Evolutionary conservation across 148 eudicot species (phyloP).

Genomic region (Diospyros lotus): DNA sequence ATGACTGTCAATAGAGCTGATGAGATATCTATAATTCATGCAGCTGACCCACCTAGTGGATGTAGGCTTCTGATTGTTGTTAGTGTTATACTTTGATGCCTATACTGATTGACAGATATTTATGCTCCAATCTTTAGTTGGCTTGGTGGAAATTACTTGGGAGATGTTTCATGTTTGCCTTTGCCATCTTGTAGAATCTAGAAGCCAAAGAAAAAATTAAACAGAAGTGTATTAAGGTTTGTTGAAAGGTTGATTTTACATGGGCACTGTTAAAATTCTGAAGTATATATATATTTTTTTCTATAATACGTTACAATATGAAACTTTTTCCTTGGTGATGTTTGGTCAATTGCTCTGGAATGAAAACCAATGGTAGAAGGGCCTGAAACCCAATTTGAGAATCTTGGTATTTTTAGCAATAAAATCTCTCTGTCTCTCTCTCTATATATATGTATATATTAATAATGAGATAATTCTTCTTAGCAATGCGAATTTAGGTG

Average conservation of each 20-base stretch:
- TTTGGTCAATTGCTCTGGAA: not conserved
- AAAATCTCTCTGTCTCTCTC: not conserved
- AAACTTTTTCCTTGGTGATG: not conserved
- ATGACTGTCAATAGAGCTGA: too few species aligned
- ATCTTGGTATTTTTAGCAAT: conserved; percentile 1
- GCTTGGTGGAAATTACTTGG: conserved; percentile 5
- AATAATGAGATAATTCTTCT: not conserved
- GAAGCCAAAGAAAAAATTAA: not conserved
- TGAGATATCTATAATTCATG: too few species aligned
- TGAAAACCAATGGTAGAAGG: not conserved
- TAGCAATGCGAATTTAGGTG: conserved; percentile 41
- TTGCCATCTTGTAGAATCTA: not conserved
- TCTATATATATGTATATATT: not conserved
- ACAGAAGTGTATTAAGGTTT: not conserved
- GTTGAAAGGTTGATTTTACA: not conserved
- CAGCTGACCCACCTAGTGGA: too few species aligned
- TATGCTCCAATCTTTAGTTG: conserved; percentile 3
- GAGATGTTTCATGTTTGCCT: conserved; percentile 6
- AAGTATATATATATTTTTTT: not conserved
- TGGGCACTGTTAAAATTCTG: not conserved
- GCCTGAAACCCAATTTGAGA: not conserved
- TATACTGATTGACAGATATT: not conserved
- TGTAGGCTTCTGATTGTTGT: too few species aligned
- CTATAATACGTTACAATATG: not conserved
- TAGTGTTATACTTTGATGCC: not conserved